Base-by-base conservation (phyloP, 2,329 filamentous ascomycete species). In the Hymenoscyphus linearis region DNA sequence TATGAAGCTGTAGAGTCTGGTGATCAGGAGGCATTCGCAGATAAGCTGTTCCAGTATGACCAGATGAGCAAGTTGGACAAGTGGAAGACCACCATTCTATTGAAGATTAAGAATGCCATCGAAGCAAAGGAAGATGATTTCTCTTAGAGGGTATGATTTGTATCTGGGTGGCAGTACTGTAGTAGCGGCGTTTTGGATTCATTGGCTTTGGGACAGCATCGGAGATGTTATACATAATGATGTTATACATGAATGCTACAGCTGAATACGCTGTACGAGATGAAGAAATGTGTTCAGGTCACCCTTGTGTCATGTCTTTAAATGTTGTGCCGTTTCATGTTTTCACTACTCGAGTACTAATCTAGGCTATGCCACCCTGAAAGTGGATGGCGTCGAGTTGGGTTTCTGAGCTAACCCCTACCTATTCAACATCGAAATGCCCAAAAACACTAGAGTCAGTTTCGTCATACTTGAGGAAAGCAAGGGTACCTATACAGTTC, bases 21-120 rank as follows among this genome's bases (percentile, higher is more conserved):
- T 60, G 90, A 96, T 70, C 87, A 89, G 74, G 91, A 96, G 70
- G 80, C 82, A 64, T 98, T 96, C 71, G 85, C 88, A 25, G 91
- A 96, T 72, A 92, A 93, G 74, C 77, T 95, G 65, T 96, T 89
- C 80, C 87, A 93, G 74, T 98, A 85, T 73, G 92, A 97, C 74
- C 90, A 96, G 78, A 82, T 96, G 78, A 95, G 87, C 78, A 95
- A 95, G 80, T 78, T 98, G 71, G 93, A 97, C 74, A 95, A 93
- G 79, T 98, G 93, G 93, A 96, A 97, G 88, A 96, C 90, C 57
- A 90, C 88, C 35, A 79, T 96, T 61, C 76, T 96, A 65, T 78
- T 96, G 71, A 84, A 86, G 68, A 83, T 97, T 71, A 97, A 97
- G 86, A 87, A 87, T 70, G 81, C 81, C 59, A 96, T 96, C 69